Evolutionary conservation across 768 basidiomycete genomes (phyloP).

Genomic region (Xerocomellus dryophilus): DNA sequence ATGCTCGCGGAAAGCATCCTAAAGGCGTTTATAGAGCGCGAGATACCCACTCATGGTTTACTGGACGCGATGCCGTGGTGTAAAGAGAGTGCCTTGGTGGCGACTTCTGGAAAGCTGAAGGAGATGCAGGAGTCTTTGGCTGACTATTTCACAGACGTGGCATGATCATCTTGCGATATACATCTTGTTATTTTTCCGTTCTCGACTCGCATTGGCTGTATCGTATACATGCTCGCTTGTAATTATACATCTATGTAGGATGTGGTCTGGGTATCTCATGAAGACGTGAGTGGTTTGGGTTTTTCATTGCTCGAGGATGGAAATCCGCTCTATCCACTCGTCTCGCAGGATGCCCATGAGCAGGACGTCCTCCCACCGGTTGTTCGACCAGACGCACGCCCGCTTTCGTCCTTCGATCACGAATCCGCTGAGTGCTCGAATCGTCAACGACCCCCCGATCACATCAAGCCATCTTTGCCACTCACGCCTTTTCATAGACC

Average conservation of each 20-base stretch:
- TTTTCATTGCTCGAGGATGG: slow-evolving; percentile 19
- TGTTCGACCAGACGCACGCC: slow-evolving; percentile 35
- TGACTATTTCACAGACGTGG: slow-evolving; percentile 46
- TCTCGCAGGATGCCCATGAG: slow-evolving; percentile 40
- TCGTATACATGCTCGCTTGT: slow-evolving; percentile 7
- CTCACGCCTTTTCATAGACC: slow-evolving; percentile 44
- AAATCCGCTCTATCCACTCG: slow-evolving; percentile 35
- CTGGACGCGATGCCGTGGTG: slow-evolving; percentile 46
- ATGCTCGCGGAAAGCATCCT: slow-evolving; percentile 48
- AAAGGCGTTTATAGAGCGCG: slow-evolving; percentile 44
- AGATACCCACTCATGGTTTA: slow-evolving; percentile 39
- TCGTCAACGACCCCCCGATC: slow-evolving; percentile 2
- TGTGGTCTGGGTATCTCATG: slow-evolving; percentile 7
- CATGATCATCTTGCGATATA: slow-evolving; percentile 11
- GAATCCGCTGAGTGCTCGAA: slow-evolving; percentile 34
- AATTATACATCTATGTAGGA: slow-evolving; percentile 2
- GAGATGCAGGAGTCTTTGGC: slow-evolving; percentile 47
- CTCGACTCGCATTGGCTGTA: slow-evolving; percentile 5
- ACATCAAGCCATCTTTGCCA: not conserved
- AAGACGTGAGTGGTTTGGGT: not conserved
- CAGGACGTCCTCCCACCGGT: slow-evolving; percentile 38
- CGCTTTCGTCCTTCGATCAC: slow-evolving; percentile 38
- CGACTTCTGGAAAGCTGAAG: slow-evolving; percentile 42
- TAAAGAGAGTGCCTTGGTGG: slow-evolving; percentile 41
- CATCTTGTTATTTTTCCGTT: not conserved